Evolutionary conservation across 129 eudicot species (phyloP).

Genomic region (Flaveria brownii): DNA sequence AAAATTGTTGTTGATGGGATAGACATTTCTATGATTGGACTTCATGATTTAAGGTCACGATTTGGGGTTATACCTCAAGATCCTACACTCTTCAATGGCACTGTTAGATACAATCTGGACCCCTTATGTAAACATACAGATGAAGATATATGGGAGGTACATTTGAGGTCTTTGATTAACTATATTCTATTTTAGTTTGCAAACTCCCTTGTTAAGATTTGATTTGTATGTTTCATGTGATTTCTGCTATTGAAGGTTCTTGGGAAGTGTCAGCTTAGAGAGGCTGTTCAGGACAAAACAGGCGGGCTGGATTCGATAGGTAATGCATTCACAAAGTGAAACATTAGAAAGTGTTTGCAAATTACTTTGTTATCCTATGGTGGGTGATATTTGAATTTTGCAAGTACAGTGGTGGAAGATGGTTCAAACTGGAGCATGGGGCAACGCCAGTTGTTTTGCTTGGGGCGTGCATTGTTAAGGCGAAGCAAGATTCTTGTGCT

Average conservation of each 20-base stretch:
- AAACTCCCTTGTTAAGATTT: background rate
- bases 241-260: slow-evolving; percentile 41
- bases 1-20: slow-evolving; percentile 56
- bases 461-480: slow-evolving; percentile 90
- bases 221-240: background rate
- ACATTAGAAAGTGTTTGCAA: background rate
- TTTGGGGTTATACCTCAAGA: slow-evolving; percentile 71
- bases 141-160: slow-evolving; percentile 67
- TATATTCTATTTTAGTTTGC: background rate
- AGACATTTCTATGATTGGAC: slow-evolving; percentile 56
- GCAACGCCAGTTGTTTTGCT: slow-evolving; percentile 79
- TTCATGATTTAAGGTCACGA: slow-evolving; percentile 66
- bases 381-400: slow-evolving; percentile 1
- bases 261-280: slow-evolving; percentile 56
- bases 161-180: slow-evolving; percentile 7
- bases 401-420: slow-evolving; percentile 69
- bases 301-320: slow-evolving; percentile 52
- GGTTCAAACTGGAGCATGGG: slow-evolving; percentile 99
- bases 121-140: slow-evolving; percentile 59
- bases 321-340: slow-evolving; percentile 24
- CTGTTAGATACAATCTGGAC: slow-evolving; percentile 67
- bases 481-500: slow-evolving; percentile 83
- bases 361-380: background rate
- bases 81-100: slow-evolving; percentile 70
- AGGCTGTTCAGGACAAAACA: slow-evolving; percentile 49